Base-by-base conservation (phyloP, 2,329 filamentous ascomycete species). In the Mycosphaerella arachidis region DNA sequence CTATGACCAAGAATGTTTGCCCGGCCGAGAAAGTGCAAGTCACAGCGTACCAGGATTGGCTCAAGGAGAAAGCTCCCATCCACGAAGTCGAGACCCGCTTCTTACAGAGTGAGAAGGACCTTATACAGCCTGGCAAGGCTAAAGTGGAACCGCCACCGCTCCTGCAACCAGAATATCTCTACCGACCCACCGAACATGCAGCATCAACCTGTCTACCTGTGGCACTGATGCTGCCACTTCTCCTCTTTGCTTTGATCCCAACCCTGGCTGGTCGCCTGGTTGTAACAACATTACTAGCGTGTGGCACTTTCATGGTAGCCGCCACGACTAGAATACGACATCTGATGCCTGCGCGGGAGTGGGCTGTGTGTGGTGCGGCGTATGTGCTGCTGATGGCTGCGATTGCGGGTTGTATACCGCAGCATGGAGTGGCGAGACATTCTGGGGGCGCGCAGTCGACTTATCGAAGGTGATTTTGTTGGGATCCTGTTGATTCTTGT, bases 11-110 rank as follows among this genome's bases (percentile, higher is more conserved):
- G 63, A 74, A 75, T 18, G 76, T 86, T 12, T 74, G 78, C 0
- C 68, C 76, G 4, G 84, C 86, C 0, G 73, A 76, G 1, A 64
- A 75, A 4, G 72, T 77, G 9, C 85, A 90, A 54, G 75, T 86
- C 18, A 71, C 76, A 13, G 73, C 72, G 1, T 87, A 86, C 67
- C 81, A 80, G 46, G 67, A 73, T 6, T 90, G 85, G 73, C 81
- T 89, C 48, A 73, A 76, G 7, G 77, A 73, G 10, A 79, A 82
- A 59, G 76, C 77, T 33, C 81, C 83, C 6, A 81, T 91, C 51
- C 81, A 82, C 40, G 79, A 85, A 45, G 69, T 75, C 8, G 88
- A 91, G 71, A 79, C 80, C 2, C 77, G 77, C 4, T 89, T 89
- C 67, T 78, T 90, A 29, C 5, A 84, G 43, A 73, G 76, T 4